Conservation (phyloP, 805 yeast genomes). For the Maudiozyma serrabonitensis region DNA sequence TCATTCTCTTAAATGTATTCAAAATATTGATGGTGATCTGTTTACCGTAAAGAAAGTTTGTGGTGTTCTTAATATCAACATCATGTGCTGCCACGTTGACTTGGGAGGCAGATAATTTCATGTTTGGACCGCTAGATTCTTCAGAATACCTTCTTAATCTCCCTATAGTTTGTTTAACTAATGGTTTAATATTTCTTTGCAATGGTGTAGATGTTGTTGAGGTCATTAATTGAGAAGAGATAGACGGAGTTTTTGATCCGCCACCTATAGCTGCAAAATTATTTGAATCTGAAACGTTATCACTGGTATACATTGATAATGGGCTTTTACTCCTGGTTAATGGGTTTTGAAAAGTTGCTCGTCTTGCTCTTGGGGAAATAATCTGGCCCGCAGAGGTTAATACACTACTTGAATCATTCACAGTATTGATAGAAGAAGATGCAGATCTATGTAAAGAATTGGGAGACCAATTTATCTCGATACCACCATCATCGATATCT, state of each 20-base stretch:
- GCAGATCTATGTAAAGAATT: constrained; percentile 7
- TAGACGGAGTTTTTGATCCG: constrained; percentile 2
- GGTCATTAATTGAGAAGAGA: constrained; percentile 8
- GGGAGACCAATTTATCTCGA: constrained; percentile 2
- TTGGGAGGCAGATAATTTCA: background rate
- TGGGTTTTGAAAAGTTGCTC: constrained; percentile 2
- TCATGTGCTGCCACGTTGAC: background rate
- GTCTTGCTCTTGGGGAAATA: constrained; percentile 7
- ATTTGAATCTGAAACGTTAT: background rate
- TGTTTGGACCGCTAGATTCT: constrained; percentile 6
- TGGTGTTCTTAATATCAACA: background rate
- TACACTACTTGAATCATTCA: background rate
- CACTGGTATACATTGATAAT: background rate
- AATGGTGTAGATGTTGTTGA: constrained; percentile 10
- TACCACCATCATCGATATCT: background rate
- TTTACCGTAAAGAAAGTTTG: constrained; percentile 12
- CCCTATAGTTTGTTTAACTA: constrained; percentile 4
- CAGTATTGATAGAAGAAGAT: constrained; percentile 2
- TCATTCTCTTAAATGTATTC: constrained; percentile 22
- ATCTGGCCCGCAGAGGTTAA: background rate
- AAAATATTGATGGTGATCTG: constrained; percentile 24
- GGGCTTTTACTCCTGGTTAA: constrained; percentile 1
- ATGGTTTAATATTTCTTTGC: constrained; percentile 7
- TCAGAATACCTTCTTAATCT: constrained; percentile 15
- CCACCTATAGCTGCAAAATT: background rate